Conservation (phyloP, 495 filamentous ascomycete genomes). For the Endocarpon pusillum region DNA sequence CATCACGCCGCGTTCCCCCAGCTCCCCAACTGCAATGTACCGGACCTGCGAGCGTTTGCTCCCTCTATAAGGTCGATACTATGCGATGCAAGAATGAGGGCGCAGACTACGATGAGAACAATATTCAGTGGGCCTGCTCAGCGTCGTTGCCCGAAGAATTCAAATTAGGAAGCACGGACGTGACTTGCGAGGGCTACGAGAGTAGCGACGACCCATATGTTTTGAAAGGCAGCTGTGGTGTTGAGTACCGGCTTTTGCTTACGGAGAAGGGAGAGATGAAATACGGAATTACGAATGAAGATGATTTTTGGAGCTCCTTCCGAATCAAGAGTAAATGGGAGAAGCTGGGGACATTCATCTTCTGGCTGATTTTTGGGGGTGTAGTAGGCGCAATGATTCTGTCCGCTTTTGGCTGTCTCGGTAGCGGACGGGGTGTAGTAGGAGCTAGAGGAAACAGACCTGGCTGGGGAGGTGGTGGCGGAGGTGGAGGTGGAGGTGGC, state of each 20-base stretch:
- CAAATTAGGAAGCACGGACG: conserved; percentile 79
- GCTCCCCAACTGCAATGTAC: conserved; percentile 73
- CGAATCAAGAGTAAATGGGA: too few species aligned
- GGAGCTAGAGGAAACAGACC: conserved; percentile 13
- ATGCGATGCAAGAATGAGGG: conserved; percentile 86
- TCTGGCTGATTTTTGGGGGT: conserved; percentile 33
- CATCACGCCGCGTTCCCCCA: conserved; percentile 56
- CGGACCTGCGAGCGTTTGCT: conserved; percentile 39
- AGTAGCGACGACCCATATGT: conserved; percentile 61
- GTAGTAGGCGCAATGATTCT: conserved; percentile 9
- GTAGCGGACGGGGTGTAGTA: conserved; percentile 1
- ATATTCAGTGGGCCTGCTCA: conserved; percentile 80
- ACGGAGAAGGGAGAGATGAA: conserved; percentile 65
- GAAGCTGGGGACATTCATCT: conserved; percentile 14
- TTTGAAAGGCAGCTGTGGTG: conserved; percentile 78
- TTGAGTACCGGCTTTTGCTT: conserved; percentile 71
- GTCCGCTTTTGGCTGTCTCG: conserved; percentile 7
- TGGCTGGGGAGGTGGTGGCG: conserved; percentile 31
- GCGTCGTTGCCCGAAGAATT: conserved; percentile 66
- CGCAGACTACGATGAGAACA: conserved; percentile 44
- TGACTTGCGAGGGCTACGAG: conserved; percentile 81
- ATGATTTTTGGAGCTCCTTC: too few species aligned
- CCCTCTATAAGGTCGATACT: conserved; percentile 52
- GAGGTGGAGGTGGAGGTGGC: conserved; percentile 31
- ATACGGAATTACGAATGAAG: conserved; percentile 31